A percentile compares a stretch with the other conserved stretches of the same genome.
phyloP scores from a whole-genome alignment of 768 basidiomycete genomes.

The Rhodosporidiobolus sp. region DNA sequence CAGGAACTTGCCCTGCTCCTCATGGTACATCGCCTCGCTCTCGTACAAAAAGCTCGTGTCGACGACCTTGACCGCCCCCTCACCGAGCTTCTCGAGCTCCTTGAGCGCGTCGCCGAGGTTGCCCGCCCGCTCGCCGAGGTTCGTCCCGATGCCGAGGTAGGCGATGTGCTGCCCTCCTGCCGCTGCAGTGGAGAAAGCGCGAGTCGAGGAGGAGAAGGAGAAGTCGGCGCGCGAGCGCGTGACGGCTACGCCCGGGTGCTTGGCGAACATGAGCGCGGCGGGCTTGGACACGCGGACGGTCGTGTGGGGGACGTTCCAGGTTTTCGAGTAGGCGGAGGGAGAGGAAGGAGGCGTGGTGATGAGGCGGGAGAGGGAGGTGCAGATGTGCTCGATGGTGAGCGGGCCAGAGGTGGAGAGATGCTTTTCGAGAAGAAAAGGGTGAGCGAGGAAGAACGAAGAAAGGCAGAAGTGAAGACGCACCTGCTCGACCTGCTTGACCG shows the following conservation, averaged over 20 bases:
- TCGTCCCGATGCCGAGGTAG: conserved; percentile 81
- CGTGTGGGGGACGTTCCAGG: conserved; percentile 46
- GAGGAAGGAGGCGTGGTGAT: conserved; percentile 40
- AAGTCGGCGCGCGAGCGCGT: conserved; percentile 52
- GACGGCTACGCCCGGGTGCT: conserved; percentile 64
- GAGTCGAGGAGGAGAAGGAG: not conserved
- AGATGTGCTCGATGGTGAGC: conserved; percentile 66
- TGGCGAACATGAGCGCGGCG: conserved; percentile 64
- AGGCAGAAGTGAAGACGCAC: conserved; percentile 2
- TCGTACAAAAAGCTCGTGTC: conserved; percentile 90
- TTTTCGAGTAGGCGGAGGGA: not conserved
- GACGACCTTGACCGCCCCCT: conserved; percentile 55
- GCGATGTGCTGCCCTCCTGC: conserved; percentile 49
- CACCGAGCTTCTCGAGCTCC: conserved; percentile 57
- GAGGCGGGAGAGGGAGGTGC: conserved; percentile 57
- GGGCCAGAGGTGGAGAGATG: conserved; percentile 23
- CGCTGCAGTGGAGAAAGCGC: not conserved
- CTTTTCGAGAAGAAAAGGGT: conserved; percentile 1
- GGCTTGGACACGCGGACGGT: conserved; percentile 68
- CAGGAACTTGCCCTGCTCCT: conserved; percentile 79
- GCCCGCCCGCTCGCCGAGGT: conserved; percentile 78
- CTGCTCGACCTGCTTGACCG: conserved; percentile 24
- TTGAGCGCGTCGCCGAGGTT: conserved; percentile 77
- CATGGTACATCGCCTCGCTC: conserved; percentile 91
- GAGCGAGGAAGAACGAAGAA: not conserved